These are phyloP conservation scores for Clonostachys rosea DNA, from an alignment of 2,329 filamentous ascomycete species.

Conservation along the genomic window DNA sequence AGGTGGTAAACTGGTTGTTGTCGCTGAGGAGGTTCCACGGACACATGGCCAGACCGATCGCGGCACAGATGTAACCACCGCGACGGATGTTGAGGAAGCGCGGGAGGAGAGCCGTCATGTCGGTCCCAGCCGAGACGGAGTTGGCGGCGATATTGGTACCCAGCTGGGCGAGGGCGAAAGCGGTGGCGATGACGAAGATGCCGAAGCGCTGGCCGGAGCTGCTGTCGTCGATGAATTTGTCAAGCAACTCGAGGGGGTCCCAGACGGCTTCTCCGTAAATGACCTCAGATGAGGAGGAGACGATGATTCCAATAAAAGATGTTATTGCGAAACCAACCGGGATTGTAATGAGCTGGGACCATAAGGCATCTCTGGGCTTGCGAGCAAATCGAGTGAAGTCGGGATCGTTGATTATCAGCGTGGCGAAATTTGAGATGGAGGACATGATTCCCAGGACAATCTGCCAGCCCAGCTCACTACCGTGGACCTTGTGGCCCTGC, in stretches of 20 bases:
- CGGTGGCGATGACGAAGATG: conserved; percentile 67
- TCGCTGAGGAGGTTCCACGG: conserved; percentile 74
- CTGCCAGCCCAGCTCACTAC: conserved; percentile 72
- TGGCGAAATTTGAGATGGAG: conserved; percentile 86
- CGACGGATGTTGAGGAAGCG: conserved; percentile 81
- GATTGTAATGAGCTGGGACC: conserved; percentile 75
- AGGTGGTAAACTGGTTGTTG: conserved; percentile 84
- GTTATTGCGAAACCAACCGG: conserved; percentile 71
- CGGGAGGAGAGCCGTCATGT: conserved; percentile 76
- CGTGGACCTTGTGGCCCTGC: conserved; percentile 57
- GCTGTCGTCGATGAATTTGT: conserved; percentile 64
- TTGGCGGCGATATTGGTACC: conserved; percentile 88
- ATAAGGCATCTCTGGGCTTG: conserved; percentile 71
- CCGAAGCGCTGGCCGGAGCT: conserved; percentile 66
- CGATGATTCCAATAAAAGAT: conserved; percentile 78
- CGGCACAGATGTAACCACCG: conserved; percentile 80
- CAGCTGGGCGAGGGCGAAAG: conserved; percentile 75
- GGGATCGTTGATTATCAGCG: conserved; percentile 76
- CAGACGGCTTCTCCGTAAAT: conserved; percentile 66
- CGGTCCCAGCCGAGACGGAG: conserved; percentile 76
- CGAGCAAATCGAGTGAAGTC: conserved; percentile 82
- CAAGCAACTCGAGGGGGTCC: conserved; percentile 67
- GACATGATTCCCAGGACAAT: conserved; percentile 85
- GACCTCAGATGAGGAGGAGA: conserved; percentile 67
- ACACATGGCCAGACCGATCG: conserved; percentile 78